Evolutionary conservation across 352 stramenopile genomes (phyloP), one percentile per base, ranked within the genome.

Genomic region (Elongisporangium anandrum): DNA sequence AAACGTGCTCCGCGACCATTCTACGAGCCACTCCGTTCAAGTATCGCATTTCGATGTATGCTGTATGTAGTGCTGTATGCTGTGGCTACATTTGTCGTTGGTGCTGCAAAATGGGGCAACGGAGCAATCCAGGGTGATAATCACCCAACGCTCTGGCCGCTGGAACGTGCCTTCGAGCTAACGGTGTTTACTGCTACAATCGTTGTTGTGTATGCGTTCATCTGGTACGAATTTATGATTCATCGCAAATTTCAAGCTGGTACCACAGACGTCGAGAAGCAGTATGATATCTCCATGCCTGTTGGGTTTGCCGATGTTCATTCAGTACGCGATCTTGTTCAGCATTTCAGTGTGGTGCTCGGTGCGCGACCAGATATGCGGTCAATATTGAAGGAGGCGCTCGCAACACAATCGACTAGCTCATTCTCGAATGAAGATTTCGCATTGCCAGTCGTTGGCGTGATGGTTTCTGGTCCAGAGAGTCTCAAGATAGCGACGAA

Each of bases 21-120:
- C 64, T 79, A 80, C 65, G 73, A 81, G 63, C 77, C 77, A n/a
- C 56, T 87, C 56, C 77, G 77, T 8, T 79, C 77, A 19, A 73
- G 74, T 66, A 65, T 68, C 39, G 55, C 10, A 5, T 48, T 79
- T 15, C 69, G 69, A 12, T 68, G 75, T 9, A 34, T 70, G 49
- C 69, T 87, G 64, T 66, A 74, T 29, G 41, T 75, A 1, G 62
- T 64, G 47, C 64, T 87, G 4, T 79, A 72, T 39, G 60, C 73
- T 17, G 58, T 81, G 7, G 66, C 65, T 3, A 74, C 77, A 20
- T 60, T 72, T 22, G 66, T 71, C 13, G 59, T 87, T 13, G 65
- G 64, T 12, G 65, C 60, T 7, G 66, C 72, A 34, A 64, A 66
- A 49, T 87, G 70, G 68, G 72, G 77, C 58, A 84, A 84, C 47